phyloP scores from a whole-genome alignment of 768 basidiomycete species.

The Erythrobasidium yunnanense region DNA sequence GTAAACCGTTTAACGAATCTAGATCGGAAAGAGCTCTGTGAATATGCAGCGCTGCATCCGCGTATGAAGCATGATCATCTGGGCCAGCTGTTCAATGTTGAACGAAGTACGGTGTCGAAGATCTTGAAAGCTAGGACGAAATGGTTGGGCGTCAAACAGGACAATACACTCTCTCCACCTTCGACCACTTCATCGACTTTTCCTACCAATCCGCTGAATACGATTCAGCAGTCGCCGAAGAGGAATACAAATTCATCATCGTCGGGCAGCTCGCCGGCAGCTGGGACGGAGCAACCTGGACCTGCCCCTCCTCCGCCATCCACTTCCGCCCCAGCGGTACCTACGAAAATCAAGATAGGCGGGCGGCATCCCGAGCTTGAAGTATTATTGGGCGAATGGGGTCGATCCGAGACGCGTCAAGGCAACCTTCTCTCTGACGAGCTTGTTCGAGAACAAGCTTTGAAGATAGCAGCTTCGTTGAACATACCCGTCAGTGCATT shows the following conservation, averaged over 20 bases:
- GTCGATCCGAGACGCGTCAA: neutral
- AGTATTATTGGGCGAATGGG: neutral
- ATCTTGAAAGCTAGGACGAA: conserved; percentile 2
- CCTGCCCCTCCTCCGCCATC: no score
- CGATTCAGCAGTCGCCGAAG: no score
- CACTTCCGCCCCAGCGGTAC: no score
- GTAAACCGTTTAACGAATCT: conserved; percentile 4
- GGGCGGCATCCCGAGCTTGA: conserved; percentile 12
- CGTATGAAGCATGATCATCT: conserved; percentile 4
- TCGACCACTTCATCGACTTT: neutral
- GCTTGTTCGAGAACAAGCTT: neutral
- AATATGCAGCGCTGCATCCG: conserved; percentile 13
- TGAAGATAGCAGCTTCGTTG: neutral
- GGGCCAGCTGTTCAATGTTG: conserved; percentile 13
- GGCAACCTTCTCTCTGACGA: neutral
- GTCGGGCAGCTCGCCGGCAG: no score
- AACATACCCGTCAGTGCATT: neutral
- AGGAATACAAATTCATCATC: no score
- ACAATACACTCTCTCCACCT: neutral
- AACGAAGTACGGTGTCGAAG: conserved; percentile 17
- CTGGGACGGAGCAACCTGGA: no score
- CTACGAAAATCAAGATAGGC: no score
- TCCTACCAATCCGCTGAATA: neutral
- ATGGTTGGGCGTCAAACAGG: conserved; percentile 12
- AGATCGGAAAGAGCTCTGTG: conserved; percentile 3